Conservation (phyloP, 2,329 filamentous ascomycete genomes). For the Hirsutella rhossiliensis region DNA sequence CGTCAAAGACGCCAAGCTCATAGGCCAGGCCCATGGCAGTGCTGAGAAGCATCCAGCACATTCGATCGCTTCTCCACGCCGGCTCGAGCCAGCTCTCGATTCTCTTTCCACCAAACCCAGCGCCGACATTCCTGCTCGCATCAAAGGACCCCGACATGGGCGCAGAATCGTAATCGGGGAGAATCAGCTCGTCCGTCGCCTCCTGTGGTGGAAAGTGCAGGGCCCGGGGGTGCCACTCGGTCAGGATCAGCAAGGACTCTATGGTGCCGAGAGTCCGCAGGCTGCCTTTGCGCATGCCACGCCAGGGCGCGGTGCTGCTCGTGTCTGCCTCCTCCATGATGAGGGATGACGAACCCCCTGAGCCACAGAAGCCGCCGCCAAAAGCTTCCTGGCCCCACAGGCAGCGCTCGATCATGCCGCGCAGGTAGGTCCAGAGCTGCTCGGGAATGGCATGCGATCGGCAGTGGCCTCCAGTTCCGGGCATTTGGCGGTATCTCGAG, state of each 20-base stretch:
- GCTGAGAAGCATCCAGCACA: slow-evolving; percentile 96
- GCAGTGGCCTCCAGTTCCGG: slow-evolving; percentile 68
- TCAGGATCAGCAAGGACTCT: slow-evolving; percentile 85
- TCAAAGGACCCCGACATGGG: slow-evolving; percentile 26
- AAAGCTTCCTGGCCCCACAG: slow-evolving; percentile 96
- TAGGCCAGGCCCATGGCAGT: slow-evolving; percentile 83
- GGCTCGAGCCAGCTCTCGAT: slow-evolving; percentile 96
- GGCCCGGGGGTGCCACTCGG: slow-evolving; percentile 92
- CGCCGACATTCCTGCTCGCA: slow-evolving; percentile 20
- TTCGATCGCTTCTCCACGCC: slow-evolving; percentile 85
- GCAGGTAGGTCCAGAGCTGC: slow-evolving; percentile 86
- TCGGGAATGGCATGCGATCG: slow-evolving; percentile 88
- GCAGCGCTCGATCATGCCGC: slow-evolving; percentile 89
- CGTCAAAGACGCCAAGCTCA: slow-evolving; percentile 90
- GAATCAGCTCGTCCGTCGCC: slow-evolving; percentile 55
- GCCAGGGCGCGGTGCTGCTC: slow-evolving; percentile 58
- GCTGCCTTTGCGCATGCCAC: slow-evolving; percentile 62
- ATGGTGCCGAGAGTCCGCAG: slow-evolving; percentile 85
- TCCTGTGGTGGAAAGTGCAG: slow-evolving; percentile 87
- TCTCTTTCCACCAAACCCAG: slow-evolving; percentile 64
- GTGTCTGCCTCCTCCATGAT: slow-evolving; percentile 44
- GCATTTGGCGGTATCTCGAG: slow-evolving; percentile 72
- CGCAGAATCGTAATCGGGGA: slow-evolving; percentile 44
- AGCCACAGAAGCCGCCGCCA: slow-evolving; percentile 73
- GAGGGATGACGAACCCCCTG: slow-evolving; percentile 33